Percentiles rank a stretch among this genome's conserved stretches.
phyloP scores from a whole-genome alignment of 2,329 filamentous ascomycete genomes.

The Epichloe sibirici region DNA sequence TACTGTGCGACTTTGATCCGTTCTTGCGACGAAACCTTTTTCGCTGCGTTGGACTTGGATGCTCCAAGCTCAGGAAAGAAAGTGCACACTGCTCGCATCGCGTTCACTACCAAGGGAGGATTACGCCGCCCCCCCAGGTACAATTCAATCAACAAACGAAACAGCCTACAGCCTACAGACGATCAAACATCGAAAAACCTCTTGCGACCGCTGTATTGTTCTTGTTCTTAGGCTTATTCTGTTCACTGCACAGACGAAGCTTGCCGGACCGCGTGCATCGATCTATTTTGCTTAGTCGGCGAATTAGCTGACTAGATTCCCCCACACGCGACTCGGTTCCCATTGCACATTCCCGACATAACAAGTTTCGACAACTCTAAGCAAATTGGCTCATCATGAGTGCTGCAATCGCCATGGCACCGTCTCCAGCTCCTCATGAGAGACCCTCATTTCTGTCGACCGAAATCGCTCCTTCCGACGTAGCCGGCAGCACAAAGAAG shows the following conservation, averaged over 20 bases:
- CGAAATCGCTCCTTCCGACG: slow-evolving; percentile 14
- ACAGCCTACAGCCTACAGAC: too few species aligned
- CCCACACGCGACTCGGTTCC: not conserved
- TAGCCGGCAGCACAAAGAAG: slow-evolving; percentile 2
- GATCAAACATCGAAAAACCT: too few species aligned
- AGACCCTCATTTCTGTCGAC: slow-evolving; percentile 44
- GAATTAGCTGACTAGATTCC: not conserved
- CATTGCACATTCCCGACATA: not conserved
- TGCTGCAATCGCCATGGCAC: slow-evolving; percentile 56
- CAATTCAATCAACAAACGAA: too few species aligned
- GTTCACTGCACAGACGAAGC: not conserved
- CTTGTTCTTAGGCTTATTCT: not conserved
- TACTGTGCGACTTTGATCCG: not conserved
- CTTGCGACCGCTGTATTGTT: not conserved
- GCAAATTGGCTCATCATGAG: slow-evolving; percentile 39
- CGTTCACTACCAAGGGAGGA: not conserved
- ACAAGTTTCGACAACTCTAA: not conserved
- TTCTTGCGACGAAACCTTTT: not conserved
- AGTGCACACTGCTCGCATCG: not conserved
- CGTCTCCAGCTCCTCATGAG: slow-evolving; percentile 55
- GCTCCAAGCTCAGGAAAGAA: not conserved
- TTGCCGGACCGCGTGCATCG: not conserved
- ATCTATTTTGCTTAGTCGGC: not conserved
- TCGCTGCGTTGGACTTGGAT: not conserved
- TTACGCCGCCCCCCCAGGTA: too few species aligned